Base-by-base conservation (phyloP, 2,329 filamentous ascomycete genomes). In the Fusarium chlamydosporum region DNA sequence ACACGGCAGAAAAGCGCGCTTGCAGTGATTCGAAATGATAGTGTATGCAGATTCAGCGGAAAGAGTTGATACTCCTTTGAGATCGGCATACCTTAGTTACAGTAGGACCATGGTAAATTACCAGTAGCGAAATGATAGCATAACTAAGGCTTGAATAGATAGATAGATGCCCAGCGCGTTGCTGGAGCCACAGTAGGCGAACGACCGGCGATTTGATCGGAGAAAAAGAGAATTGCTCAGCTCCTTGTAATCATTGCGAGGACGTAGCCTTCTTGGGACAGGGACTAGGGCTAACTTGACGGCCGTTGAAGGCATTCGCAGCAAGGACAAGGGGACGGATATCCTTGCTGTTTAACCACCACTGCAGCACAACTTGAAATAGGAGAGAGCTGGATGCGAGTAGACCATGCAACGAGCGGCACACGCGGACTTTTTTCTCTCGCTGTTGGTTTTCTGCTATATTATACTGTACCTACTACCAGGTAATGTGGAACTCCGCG, bases 41-140 rank as follows among this genome's bases (percentile, higher is more conserved):
- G 13, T 13, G 11, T 45, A 18, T 31, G 11, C 31, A 20, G 15
- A 29, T 31, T 15, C 26, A 46, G 35, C 34, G 46, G 45, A 31
- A 52, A 56, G 45, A 56, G 38, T 45, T 50, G 40, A 51, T 64
- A 20, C 42, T 65, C 26, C 37, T 61, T 41, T 56, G 52, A 46
- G 65, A 74, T 74, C 68, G 70, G 61, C 68, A 54, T 57, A n/a
- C n/a, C n/a, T n/a, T n/a, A 35, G 35, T 59, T 31, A 45, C 11
- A 45, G 42, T 67, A 71, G 61, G 23, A 23, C 23, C 23, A 23
- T 23, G 6, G 23, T 23, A 23, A 23, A 23, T 38, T 55, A 70
- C n/a, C 47, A 51, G 47, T 51, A 51, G 47, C 47, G 47, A 51
- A 27, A 51, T 51, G 47, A 51, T 51, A 40, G 34, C 26, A 6